These are phyloP conservation scores for Globisporangium emineosum DNA, from an alignment of 352 stramenopile genomes.

Conservation along the genomic window DNA sequence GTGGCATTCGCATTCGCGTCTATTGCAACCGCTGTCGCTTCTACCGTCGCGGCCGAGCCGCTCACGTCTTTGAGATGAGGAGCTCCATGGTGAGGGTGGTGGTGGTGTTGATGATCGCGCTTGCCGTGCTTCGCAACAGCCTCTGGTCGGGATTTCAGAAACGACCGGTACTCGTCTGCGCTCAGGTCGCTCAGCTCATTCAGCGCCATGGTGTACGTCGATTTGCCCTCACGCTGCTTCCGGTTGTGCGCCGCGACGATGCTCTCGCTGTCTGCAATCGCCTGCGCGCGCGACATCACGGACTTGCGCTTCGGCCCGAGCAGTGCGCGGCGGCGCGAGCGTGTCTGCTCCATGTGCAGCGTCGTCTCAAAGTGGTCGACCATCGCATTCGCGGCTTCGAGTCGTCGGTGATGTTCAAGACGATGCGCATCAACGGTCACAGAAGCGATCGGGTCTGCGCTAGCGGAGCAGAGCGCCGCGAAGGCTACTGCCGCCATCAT, in stretches of 20 bases:
- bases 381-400: constrained; percentile 1
- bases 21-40: constrained; percentile 8
- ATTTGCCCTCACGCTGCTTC: constrained; percentile 31
- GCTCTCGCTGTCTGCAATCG: constrained; percentile 36
- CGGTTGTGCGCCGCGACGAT: constrained; percentile 51
- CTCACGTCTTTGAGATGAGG: constrained; percentile 10
- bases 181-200: constrained; percentile 72
- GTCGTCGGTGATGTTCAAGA: background rate
- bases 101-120: constrained; percentile 8
- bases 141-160: constrained; percentile 50
- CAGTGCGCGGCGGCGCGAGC: constrained; percentile 13
- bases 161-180: constrained; percentile 57
- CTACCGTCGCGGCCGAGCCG: constrained; percentile 19
- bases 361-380: constrained; percentile 11
- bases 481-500: background rate
- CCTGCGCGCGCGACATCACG: constrained; percentile 34
- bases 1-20: constrained; percentile 16
- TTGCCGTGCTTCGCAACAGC: constrained; percentile 2
- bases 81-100: background rate
- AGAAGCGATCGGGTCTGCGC: background rate
- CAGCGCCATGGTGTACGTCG: constrained; percentile 52
- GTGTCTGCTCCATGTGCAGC: constrained; percentile 7
- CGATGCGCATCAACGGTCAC: background rate
- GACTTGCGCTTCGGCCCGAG: constrained; percentile 48
- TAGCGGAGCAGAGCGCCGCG: background rate